Percentiles rank a stretch among this genome's conserved stretches.
Conservation (phyloP, 1,284 basidiomycete species). For the Sanghuangporus sanghuang region DNA sequence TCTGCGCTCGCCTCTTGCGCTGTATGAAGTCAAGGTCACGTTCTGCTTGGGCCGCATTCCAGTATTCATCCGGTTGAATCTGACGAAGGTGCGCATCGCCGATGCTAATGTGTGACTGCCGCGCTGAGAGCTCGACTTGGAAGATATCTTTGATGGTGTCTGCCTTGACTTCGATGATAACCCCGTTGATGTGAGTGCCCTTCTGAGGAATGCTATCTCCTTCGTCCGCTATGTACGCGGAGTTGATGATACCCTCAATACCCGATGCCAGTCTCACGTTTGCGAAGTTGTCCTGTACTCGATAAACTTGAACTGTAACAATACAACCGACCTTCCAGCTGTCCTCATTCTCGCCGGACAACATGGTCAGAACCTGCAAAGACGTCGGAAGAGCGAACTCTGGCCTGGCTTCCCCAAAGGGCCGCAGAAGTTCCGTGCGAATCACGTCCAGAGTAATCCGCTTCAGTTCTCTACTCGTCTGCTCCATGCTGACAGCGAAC, state of each 20-base stretch:
- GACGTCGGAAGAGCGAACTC: conserved; percentile 63
- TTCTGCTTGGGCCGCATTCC: conserved; percentile 62
- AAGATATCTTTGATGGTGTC: conserved; percentile 62
- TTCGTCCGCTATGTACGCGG: conserved; percentile 60
- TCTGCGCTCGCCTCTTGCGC: conserved; percentile 82
- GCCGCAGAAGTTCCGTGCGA: conserved; percentile 81
- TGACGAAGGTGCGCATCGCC: conserved; percentile 65
- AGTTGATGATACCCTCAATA: conserved; percentile 79
- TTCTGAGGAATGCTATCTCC: conserved; percentile 45
- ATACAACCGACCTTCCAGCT: conserved; percentile 81
- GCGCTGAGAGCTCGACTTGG: conserved; percentile 74
- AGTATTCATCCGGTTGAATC: conserved; percentile 59
- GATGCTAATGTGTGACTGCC: conserved; percentile 59
- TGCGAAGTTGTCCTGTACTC: conserved; percentile 49
- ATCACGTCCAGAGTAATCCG: conserved; percentile 87
- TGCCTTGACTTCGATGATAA: conserved; percentile 72
- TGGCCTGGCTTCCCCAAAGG: conserved; percentile 77
- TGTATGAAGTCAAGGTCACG: conserved; percentile 72
- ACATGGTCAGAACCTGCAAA: conserved; percentile 91
- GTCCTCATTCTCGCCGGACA: conserved; percentile 85
- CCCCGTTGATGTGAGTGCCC: conserved; percentile 77
- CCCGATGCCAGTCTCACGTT: conserved; percentile 85
- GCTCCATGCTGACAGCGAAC: conserved; percentile 89
- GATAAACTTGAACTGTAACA: conserved; percentile 75
- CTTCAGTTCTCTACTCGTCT: conserved; percentile 81